Evolutionary conservation across 768 basidiomycete species (phyloP).

Genomic region (Russula vinacea): DNA sequence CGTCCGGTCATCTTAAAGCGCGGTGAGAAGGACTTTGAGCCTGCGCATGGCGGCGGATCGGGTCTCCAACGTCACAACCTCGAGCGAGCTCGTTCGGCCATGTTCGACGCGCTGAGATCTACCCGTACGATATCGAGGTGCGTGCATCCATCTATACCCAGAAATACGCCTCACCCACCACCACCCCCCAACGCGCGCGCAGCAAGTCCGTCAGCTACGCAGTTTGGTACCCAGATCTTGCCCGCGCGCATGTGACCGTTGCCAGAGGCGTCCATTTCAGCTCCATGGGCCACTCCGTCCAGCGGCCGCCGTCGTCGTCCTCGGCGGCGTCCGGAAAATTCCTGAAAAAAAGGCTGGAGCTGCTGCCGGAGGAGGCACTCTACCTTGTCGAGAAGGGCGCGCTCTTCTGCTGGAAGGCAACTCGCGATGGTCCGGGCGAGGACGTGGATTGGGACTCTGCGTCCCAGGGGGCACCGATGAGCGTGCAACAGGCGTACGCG

Average conservation of each 20-base stretch:
- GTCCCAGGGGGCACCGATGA: conserved; percentile 69
- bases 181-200: conserved; percentile 1
- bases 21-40: conserved; percentile 98
- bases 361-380: conserved; percentile 92
- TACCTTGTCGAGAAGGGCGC: conserved; percentile 91
- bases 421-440: conserved; percentile 31
- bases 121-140: conserved; percentile 76
- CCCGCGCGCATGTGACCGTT: conserved; percentile 64
- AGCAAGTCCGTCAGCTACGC: conserved; percentile 81
- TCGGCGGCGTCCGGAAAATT: conserved; percentile 39
- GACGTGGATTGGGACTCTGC: conserved; percentile 41
- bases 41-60: conserved; percentile 59
- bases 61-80: conserved; percentile 79
- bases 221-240: conserved; percentile 68
- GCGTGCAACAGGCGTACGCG: conserved; percentile 83
- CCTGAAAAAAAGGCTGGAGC: conserved; percentile 63
- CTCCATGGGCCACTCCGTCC: conserved; percentile 75
- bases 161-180: background rate
- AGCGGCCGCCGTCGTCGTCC: conserved; percentile 40
- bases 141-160: conserved; percentile 27
- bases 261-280: conserved; percentile 81
- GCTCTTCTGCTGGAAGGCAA: conserved; percentile 76
- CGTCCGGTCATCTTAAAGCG: conserved; percentile 87
- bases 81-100: conserved; percentile 74
- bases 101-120: conserved; percentile 78